Evolutionary conservation across 164 flowering plant species (phyloP), one percentile per base, ranked within the genome.

Genomic region (Chimonanthus salicifolius): DNA sequence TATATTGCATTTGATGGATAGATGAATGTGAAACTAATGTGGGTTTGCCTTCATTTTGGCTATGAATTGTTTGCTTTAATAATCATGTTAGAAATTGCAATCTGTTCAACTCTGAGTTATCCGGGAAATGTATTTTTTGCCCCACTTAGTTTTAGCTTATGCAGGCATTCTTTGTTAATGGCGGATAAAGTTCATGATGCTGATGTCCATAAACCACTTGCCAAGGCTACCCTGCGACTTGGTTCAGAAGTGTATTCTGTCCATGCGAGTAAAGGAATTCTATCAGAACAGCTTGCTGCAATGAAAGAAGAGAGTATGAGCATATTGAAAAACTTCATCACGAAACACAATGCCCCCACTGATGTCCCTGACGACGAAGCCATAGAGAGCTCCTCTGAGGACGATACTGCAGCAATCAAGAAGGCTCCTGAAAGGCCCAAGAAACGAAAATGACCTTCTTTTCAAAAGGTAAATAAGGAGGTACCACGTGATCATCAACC

Each of bases 281-380:
- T 92, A 16, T 90, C 94, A 2, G 87, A 84, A 75, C 88, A 88
- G 71, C 72, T 92, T 81, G 82, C 71, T 76, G 81, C 83, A 6
- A 75, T 91, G 85, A 91, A 90, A 79, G 90, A 86, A 80, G 82
- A 87, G 73, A 88, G 92, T 78, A 88, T 92, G 98, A 64, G 63
- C 60, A 78, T 91, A 72, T 73, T 90, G 73, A 89, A 91, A 86
- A 90, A 87, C 15, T 89, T 76, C 84, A 92, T 92, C 70, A 86
- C 92, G 71, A 87, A 81, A 63, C 83, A 92, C 71, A 92, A 90
- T 68, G 90, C 83, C 58, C 96, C 96, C 0, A 85, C 75, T 71
- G 92, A 92, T 74, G 96, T 89, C 54, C 96, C 96, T 60, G 94
- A 92, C 77, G 96, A 92, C 77, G 96, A 92, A 60, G 75, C 79